Evolutionary conservation across 768 basidiomycete genomes (phyloP).

Genomic region (Amanita muscaria): DNA sequence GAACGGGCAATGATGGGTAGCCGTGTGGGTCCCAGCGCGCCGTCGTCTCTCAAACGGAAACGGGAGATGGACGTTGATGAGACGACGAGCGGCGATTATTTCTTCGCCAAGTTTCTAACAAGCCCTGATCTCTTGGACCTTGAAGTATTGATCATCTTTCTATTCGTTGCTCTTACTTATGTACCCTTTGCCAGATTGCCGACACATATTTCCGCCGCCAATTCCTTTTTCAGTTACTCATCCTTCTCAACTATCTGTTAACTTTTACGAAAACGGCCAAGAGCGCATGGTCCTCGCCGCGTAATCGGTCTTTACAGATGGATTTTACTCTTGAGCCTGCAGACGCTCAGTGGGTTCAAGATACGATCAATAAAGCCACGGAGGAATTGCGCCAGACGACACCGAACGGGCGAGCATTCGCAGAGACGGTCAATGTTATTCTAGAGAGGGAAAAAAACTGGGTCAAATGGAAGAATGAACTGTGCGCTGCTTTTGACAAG

Average conservation of each 20-base stretch:
- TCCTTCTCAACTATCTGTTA: conserved; percentile 67
- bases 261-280: conserved; percentile 67
- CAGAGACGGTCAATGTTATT: conserved; percentile 63
- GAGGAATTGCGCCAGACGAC: conserved; percentile 65
- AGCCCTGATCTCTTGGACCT: conserved; percentile 80
- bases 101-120: conserved; percentile 91
- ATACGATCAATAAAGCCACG: conserved; percentile 48
- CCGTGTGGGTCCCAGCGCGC: conserved; percentile 33
- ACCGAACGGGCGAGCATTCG: conserved; percentile 68
- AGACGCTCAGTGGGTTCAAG: conserved; percentile 72
- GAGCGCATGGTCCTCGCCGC: conserved; percentile 45
- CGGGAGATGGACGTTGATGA: conserved; percentile 54
- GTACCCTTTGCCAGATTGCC: conserved; percentile 49
- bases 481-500: conserved; percentile 74
- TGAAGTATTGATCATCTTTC: conserved; percentile 43
- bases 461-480: conserved; percentile 83
- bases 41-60: conserved; percentile 49
- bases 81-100: conserved; percentile 59
- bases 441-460: conserved; percentile 83
- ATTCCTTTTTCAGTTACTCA: conserved; percentile 77
- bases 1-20: conserved; percentile 86
- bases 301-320: conserved; percentile 77
- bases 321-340: conserved; percentile 65
- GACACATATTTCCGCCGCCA: conserved; percentile 92
- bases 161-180: conserved; percentile 2